Conservation (phyloP, 1,139 yeast species). For the Zygosaccharomyces pseudobailii region DNA sequence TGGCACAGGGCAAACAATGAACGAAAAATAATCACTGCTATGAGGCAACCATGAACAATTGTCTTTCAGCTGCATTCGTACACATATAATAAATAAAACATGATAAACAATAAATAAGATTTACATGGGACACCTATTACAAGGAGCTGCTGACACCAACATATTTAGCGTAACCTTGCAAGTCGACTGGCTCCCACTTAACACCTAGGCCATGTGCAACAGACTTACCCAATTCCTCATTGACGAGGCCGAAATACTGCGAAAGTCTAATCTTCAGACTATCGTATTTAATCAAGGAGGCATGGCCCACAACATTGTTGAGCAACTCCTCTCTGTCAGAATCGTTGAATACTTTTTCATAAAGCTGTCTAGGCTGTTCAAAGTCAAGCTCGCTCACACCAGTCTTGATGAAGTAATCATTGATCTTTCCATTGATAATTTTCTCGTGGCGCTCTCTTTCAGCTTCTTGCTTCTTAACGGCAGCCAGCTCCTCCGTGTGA, state of each 20-base stretch:
- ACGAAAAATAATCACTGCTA: too few species aligned
- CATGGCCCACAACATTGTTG: slow-evolving; percentile 40
- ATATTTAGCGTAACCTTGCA: slow-evolving; percentile 31
- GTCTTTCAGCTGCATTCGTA: not conserved
- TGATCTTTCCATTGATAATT: slow-evolving; percentile 37
- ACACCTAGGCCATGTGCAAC: slow-evolving; percentile 39
- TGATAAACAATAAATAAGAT: not conserved
- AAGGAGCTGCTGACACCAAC: slow-evolving; percentile 19
- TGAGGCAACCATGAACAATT: too few species aligned
- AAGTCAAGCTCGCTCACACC: slow-evolving; percentile 42
- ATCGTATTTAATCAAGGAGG: slow-evolving; percentile 33
- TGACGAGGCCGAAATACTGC: slow-evolving; percentile 39
- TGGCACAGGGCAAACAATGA: not conserved
- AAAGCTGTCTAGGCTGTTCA: slow-evolving; percentile 44
- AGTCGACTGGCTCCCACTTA: slow-evolving; percentile 31
- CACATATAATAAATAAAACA: not conserved
- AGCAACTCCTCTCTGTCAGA: slow-evolving; percentile 36
- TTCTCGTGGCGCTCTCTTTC: slow-evolving; percentile 38
- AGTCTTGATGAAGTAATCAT: slow-evolving; percentile 37
- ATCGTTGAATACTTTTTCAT: slow-evolving; percentile 37
- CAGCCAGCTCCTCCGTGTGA: slow-evolving; percentile 27
- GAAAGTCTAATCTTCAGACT: slow-evolving; percentile 38
- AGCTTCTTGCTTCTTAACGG: slow-evolving; percentile 22
- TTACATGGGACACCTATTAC: not conserved
- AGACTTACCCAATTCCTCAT: slow-evolving; percentile 36